phyloP scores from a whole-genome alignment of 805 yeast genomes.

The Saturnispora hagleri region DNA sequence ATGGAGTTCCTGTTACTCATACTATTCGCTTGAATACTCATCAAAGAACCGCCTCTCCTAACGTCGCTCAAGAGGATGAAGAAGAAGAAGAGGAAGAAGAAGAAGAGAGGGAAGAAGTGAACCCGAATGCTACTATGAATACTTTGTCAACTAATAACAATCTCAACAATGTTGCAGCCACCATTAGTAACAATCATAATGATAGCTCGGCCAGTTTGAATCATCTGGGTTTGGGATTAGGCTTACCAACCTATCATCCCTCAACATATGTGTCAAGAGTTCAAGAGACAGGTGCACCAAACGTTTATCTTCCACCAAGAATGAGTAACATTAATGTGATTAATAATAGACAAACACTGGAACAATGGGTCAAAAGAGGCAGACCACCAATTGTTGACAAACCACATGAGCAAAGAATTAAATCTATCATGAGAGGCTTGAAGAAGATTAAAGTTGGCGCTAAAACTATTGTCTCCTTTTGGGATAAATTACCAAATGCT shows the following conservation, averaged over 20 bases:
- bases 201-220: not conserved
- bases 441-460: constrained; percentile 61
- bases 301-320: constrained; percentile 24
- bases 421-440: constrained; percentile 71
- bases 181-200: not conserved
- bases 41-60: not conserved
- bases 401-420: constrained; percentile 88
- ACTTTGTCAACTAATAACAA: not conserved
- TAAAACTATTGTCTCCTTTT: constrained; percentile 36
- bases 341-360: constrained; percentile 21
- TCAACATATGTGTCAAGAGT: constrained; percentile 21
- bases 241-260: constrained; percentile 21
- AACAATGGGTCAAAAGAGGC: constrained; percentile 62
- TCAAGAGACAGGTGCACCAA: constrained; percentile 20
- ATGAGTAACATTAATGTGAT: constrained; percentile 12
- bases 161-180: not conserved
- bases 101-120: not conserved
- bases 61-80: not conserved
- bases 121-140: not conserved
- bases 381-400: constrained; percentile 87
- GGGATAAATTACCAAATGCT: constrained; percentile 76
- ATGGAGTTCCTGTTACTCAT: not conserved
- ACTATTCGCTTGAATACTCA: not conserved
- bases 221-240: constrained; percentile 7
- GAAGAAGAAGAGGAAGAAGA: not conserved